phyloP scores from a whole-genome alignment of 192 early-diverging fungal species.

The Linnemannia zychae region DNA sequence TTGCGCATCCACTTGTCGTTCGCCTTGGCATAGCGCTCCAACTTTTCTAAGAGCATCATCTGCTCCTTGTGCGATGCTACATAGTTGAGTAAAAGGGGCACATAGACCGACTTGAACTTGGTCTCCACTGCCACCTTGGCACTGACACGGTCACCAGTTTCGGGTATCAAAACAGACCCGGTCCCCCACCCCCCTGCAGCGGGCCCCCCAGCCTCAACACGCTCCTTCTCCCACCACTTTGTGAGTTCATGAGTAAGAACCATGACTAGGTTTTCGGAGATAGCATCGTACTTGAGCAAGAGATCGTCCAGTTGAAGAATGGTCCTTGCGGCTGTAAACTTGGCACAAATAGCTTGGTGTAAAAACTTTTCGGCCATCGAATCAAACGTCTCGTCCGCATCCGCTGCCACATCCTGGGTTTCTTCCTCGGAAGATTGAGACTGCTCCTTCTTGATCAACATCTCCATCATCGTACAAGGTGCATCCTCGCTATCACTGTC shows the following conservation, averaged over 20 bases:
- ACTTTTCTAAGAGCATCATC: constrained; percentile 36
- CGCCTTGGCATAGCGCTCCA: constrained; percentile 29
- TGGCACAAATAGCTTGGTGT: constrained; percentile 34
- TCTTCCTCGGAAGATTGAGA: constrained; percentile 41
- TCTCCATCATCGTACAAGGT: constrained; percentile 54
- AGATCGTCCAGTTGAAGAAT: constrained; percentile 53
- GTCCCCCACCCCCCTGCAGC: constrained; percentile 43
- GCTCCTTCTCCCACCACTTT: constrained; percentile 53
- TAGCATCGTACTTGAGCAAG: constrained; percentile 47
- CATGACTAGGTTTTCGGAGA: constrained; percentile 26
- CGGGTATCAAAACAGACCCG: constrained; percentile 15
- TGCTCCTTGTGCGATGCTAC: constrained; percentile 46
- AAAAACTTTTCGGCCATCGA: constrained; percentile 56
- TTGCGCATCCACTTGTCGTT: constrained; percentile 34
- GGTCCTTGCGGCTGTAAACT: constrained; percentile 47
- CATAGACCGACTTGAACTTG: constrained; percentile 42
- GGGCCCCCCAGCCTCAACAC: constrained; percentile 45
- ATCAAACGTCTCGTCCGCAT: constrained; percentile 52
- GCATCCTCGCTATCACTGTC: constrained; percentile 33
- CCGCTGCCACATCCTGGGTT: constrained; percentile 35
- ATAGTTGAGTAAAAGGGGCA: constrained; percentile 45
- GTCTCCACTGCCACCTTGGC: constrained; percentile 42
- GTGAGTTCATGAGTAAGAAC: constrained; percentile 43
- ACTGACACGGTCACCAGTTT: constrained; percentile 28
- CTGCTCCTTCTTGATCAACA: constrained; percentile 42